A percentile compares a stretch with the other conserved stretches of the same genome.
phyloP scores from a whole-genome alignment of 2,329 filamentous ascomycete species.

The Trichoderma koningii region DNA sequence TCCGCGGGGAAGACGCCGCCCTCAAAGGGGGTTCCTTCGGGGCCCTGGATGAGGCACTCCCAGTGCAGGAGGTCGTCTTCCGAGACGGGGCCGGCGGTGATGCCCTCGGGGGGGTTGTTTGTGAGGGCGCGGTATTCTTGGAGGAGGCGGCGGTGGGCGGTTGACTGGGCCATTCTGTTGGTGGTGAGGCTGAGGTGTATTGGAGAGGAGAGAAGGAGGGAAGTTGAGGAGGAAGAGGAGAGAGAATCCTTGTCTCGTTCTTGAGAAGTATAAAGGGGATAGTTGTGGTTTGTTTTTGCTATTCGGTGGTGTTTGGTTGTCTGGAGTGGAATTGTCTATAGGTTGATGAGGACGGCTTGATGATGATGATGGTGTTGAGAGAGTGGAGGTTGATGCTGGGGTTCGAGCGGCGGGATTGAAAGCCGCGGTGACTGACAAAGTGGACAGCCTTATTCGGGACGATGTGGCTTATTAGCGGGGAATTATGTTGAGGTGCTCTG shows the following conservation, averaged over 20 bases:
- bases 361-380: no score
- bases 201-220: background rate
- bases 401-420: no score
- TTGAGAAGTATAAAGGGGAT: no score
- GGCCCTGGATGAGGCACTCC: constrained; percentile 95
- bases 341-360: no score
- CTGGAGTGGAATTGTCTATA: no score
- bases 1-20: constrained; percentile 94
- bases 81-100: constrained; percentile 87
- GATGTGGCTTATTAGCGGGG: no score
- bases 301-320: no score
- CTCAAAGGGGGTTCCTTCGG: constrained; percentile 93
- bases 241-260: background rate
- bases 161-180: constrained; percentile 54
- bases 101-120: constrained; percentile 94
- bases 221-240: background rate
- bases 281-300: background rate
- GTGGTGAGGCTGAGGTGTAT: no score
- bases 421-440: no score
- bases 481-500: no score
- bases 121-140: constrained; percentile 95
- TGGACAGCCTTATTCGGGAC: no score
- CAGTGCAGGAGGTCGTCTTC: constrained; percentile 96
- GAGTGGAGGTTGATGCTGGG: no score
- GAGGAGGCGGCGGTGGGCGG: constrained; percentile 78